phyloP scores from a whole-genome alignment of 108 stramenopile species.

The Nitzschia inconspicua region DNA sequence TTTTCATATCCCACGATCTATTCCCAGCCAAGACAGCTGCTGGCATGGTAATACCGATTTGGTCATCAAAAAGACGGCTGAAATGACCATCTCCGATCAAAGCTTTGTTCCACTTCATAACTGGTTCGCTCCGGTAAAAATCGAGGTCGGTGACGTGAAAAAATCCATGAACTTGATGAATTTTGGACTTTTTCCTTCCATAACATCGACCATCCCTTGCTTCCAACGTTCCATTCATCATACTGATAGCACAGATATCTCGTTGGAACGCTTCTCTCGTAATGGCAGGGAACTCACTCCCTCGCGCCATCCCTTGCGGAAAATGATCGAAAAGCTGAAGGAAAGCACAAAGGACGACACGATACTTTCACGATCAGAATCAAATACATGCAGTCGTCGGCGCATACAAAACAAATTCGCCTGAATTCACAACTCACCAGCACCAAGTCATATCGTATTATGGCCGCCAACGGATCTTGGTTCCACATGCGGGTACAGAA shows the following conservation, averaged over 20 bases:
- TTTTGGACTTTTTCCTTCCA: not conserved
- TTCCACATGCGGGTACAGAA: slow-evolving; percentile 29
- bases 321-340: slow-evolving; percentile 17
- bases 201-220: not conserved
- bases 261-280: slow-evolving; percentile 10
- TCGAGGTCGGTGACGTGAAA: slow-evolving; percentile 29
- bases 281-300: not conserved
- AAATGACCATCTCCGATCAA: slow-evolving; percentile 33
- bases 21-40: slow-evolving; percentile 27
- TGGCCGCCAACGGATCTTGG: slow-evolving; percentile 31
- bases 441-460: slow-evolving; percentile 24
- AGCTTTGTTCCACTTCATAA: slow-evolving; percentile 21
- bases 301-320: slow-evolving; percentile 7
- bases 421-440: not conserved
- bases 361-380: not conserved
- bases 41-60: slow-evolving; percentile 39
- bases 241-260: slow-evolving; percentile 1
- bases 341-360: not conserved
- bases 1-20: slow-evolving; percentile 19
- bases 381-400: not conserved
- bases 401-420: not conserved
- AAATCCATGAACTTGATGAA: slow-evolving; percentile 38
- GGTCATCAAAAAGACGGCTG: slow-evolving; percentile 43
- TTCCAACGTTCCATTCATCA: slow-evolving; percentile 17
- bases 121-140: slow-evolving; percentile 35